Evolutionary conservation across 495 filamentous ascomycete species (phyloP).

Genomic region (Pseudotulostoma volvatum): DNA sequence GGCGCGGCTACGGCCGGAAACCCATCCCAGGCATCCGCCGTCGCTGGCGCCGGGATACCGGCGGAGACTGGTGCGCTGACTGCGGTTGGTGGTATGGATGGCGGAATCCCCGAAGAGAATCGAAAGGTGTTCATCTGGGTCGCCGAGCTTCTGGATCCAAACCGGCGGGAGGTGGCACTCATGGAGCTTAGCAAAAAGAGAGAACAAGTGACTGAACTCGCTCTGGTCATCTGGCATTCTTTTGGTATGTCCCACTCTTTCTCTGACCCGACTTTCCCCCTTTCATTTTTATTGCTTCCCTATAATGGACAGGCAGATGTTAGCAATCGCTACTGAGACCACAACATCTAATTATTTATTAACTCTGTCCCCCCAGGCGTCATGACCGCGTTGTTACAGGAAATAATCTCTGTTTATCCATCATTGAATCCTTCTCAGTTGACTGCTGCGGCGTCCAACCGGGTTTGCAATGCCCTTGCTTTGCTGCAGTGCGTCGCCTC

Average conservation of each 20-base stretch:
- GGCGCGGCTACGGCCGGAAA: slow-evolving; percentile 11
- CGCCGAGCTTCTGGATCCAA: slow-evolving; percentile 76
- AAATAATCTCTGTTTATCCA: slow-evolving; percentile 98
- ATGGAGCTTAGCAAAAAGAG: slow-evolving; percentile 97
- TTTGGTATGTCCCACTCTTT: slow-evolving; percentile 73
- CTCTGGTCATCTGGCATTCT: slow-evolving; percentile 95
- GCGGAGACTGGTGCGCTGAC: slow-evolving; percentile 36
- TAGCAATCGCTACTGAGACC: slow-evolving; percentile 7
- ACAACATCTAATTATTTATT: slow-evolving; percentile 7
- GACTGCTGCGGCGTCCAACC: slow-evolving; percentile 88
- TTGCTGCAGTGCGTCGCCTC: slow-evolving; percentile 95
- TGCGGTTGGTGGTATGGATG: slow-evolving; percentile 34
- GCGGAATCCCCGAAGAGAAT: slow-evolving; percentile 72
- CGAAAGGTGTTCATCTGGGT: slow-evolving; percentile 83
- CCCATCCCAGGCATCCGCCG: slow-evolving; percentile 20
- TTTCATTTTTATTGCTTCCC: no score
- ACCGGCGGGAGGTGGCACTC: slow-evolving; percentile 73
- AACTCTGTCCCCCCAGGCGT: slow-evolving; percentile 47
- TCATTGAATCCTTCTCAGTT: slow-evolving; percentile 91
- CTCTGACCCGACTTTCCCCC: background rate
- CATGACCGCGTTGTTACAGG: slow-evolving; percentile 92
- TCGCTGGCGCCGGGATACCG: slow-evolving; percentile 25
- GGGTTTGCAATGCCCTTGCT: slow-evolving; percentile 94
- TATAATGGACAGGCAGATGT: no score
- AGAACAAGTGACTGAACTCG: slow-evolving; percentile 93